Base-by-base conservation (phyloP, 139 green algal species). In the Micractinium sp. region DNA sequence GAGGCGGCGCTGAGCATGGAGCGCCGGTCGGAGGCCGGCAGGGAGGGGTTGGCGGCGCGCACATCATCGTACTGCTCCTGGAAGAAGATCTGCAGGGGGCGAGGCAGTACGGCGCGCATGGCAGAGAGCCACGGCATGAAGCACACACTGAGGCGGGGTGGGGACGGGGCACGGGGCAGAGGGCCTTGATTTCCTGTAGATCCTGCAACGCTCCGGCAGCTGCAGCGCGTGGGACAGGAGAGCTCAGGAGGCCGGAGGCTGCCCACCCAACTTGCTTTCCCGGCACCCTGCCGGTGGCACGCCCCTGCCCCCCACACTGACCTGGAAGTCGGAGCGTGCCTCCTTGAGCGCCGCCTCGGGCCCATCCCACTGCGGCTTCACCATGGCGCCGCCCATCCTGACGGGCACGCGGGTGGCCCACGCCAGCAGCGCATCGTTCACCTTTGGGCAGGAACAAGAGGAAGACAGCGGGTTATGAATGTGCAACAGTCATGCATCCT, bases 331-430 rank as follows among this genome's bases (percentile, higher is more conserved):
- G 73, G 27, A 71, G 41, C 84, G 82, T 18, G 89, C 67, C 88
- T 91, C 35, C 53, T 73, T 75, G 20, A 73, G 71, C 33, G 18
- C 35, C 13, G n/a, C 41, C 53, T 91, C 53, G 1, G 73, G 22
- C 9, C 80, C 79, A 13, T 86, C 61, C 35, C 61, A 82, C 36
- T n/a, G 13, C 12, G 83, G 89, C 63, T 92, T 92, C 14, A 81
- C 38, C 38, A 92, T 31, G 2, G 33, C 36, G 63, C 89, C 89
- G 20, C 89, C 89, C n/a, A 73, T 31, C 61, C 82, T 61, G 39
- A 87, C 80, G 3, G 89, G 89, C 29, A 89, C 89, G 35, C 89
- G 89, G 56, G 39, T 35, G 15, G 74, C 89, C 89, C 89, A 92
- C 41, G 67, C 76, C 20, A 89, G 80, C 7, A 90, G 78, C 23